Conservation (phyloP, 805 yeast species). For the Lachancea quebecensis region DNA sequence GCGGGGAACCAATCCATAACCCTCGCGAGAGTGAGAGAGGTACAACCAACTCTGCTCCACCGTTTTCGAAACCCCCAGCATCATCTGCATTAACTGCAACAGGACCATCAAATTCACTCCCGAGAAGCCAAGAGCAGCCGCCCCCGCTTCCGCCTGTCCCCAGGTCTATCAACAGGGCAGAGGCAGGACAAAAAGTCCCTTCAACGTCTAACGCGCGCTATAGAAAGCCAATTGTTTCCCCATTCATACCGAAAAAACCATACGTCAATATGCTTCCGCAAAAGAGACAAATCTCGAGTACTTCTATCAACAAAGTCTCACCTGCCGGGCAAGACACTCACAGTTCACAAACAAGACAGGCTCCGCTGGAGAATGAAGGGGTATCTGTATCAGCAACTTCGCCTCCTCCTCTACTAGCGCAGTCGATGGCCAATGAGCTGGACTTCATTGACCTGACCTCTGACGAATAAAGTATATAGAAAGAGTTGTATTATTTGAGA, state of each 20-base stretch:
- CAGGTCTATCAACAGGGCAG: not conserved
- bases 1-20: too few species aligned
- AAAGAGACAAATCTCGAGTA: slow-evolving; percentile 17
- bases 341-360: not conserved
- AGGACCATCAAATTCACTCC: not conserved
- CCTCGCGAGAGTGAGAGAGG: too few species aligned
- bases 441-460: slow-evolving; percentile 26
- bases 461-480: slow-evolving; percentile 7
- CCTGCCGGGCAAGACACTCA: not conserved
- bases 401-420: slow-evolving; percentile 1
- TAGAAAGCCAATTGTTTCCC: slow-evolving; percentile 21
- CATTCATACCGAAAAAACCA: slow-evolving; percentile 29
- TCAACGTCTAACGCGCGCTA: slow-evolving; percentile 4
- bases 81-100: not conserved
- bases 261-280: slow-evolving; percentile 24
- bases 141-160: slow-evolving; percentile 9
- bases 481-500: slow-evolving; percentile 4
- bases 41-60: too few species aligned
- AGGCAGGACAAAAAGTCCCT: not conserved
- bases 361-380: not conserved
- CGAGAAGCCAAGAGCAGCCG: not conserved
- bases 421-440: slow-evolving; percentile 3
- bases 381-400: not conserved
- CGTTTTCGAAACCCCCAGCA: too few species aligned
- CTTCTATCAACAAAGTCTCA: not conserved